Evolutionary conservation across 2,329 filamentous ascomycete species (phyloP), one percentile per base, ranked within the genome.

Genomic region (Fusarium aywerte): DNA sequence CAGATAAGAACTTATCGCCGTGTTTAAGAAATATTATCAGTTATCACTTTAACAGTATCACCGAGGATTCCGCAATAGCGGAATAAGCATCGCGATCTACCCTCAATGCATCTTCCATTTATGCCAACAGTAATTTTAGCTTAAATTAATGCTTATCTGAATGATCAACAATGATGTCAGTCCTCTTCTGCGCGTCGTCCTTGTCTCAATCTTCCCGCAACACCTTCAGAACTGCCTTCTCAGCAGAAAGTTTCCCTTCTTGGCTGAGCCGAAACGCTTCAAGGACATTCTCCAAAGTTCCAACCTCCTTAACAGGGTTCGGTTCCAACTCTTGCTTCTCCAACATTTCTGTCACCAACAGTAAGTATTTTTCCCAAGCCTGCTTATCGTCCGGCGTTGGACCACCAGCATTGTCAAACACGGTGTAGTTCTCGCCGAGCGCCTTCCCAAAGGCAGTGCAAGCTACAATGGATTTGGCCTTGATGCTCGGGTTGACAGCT

Each of bases 371-470:
- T 11, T 56, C 40, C 58, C 58, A 62, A 1, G 31, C 12, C 0
- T 12, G 7, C 16, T 33, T 42, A 2, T 62, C 35, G 1, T 20
- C n/a, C 2, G 35, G 31, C 5, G 57, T 62, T n/a, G 52, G 29
- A 0, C 13, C 23, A 0, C 58, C 57, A 7, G 40, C 29, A 4
- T 36, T 32, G 7, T 62, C 58, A 2, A 62, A 62, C n/a, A 47
- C 11, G 3, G 31, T 29, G 7, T 59, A 59, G 33, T 16, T 33
- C 1, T 49, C 18, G 1, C 56, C 40, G 3, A 62, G 20, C 3
- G 40, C 48, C 8, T 4, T 62, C 2, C 48, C 57, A 36, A 62
- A 62, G 5, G 45, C 58, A n/a, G 57, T 62, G 16, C 56, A 62
- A 3, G 57, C 57, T 0, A 62, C 18, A 25, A 62, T 32, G 0